A percentile compares a stretch with the other conserved stretches of the same genome.
Evolutionary conservation across 139 green algal genomes (phyloP).

Genomic region (Eudorina sp.): DNA sequence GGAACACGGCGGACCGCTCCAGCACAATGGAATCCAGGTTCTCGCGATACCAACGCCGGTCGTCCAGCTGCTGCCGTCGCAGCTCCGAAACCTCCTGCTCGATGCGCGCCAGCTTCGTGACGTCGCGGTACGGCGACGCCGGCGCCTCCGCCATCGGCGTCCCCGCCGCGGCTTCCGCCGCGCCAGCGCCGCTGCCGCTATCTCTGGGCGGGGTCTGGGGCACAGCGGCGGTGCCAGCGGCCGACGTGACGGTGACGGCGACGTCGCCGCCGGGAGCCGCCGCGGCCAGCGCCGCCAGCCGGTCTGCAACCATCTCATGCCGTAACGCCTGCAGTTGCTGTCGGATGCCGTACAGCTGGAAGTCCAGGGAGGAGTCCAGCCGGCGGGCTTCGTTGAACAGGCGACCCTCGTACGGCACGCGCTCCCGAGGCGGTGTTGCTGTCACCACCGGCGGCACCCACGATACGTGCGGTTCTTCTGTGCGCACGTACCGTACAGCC

Average conservation of each 20-base stretch:
- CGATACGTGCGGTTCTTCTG: background rate
- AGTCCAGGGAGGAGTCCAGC: background rate
- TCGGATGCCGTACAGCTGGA: constrained; percentile 30
- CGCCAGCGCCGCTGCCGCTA: background rate
- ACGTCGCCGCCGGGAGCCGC: background rate
- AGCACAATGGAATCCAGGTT: constrained; percentile 11
- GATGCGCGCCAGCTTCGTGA: background rate
- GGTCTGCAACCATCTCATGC: background rate
- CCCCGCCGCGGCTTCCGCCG: background rate
- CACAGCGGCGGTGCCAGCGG: background rate
- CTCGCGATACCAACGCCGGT: constrained; percentile 16
- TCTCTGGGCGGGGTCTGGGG: too few species aligned
- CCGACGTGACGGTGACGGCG: background rate
- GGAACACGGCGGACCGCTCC: constrained; percentile 10
- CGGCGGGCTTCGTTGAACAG: background rate
- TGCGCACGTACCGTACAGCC: background rate
- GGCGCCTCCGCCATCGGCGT: background rate
- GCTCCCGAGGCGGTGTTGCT: background rate
- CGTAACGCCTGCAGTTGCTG: constrained; percentile 5
- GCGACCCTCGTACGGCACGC: background rate
- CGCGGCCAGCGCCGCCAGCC: background rate
- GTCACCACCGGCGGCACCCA: background rate
- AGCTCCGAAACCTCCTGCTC: constrained; percentile 30
- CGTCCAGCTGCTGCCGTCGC: constrained; percentile 3
- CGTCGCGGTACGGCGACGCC: background rate